Evolutionary conservation across 805 yeast genomes (phyloP).

Genomic region (Wickerhamomyces pijperi): DNA sequence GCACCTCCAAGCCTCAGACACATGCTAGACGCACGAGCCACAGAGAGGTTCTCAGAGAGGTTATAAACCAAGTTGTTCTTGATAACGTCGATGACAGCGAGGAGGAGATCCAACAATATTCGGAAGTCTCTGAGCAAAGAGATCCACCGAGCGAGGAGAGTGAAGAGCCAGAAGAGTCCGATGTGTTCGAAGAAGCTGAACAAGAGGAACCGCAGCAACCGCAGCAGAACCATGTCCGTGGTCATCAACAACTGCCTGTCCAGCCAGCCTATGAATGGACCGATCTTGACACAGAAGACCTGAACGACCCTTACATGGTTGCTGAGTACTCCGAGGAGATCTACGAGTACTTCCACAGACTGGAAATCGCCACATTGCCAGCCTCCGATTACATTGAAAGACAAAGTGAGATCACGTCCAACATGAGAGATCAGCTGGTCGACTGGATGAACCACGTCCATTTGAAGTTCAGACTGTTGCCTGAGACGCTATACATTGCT

Average conservation of each 20-base stretch:
- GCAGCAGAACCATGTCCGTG: not conserved
- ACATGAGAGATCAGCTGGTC: slow-evolving; percentile 75
- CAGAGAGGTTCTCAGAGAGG: not conserved
- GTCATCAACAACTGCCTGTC: not conserved
- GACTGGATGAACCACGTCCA: slow-evolving; percentile 93
- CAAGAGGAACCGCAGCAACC: not conserved
- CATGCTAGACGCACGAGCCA: not conserved
- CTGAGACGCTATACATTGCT: slow-evolving; percentile 79
- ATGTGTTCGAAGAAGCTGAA: not conserved
- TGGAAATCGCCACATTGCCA: slow-evolving; percentile 67
- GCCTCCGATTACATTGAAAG: slow-evolving; percentile 25
- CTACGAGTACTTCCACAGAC: slow-evolving; percentile 63
- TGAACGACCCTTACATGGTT: slow-evolving; percentile 82
- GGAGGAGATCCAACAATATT: not conserved
- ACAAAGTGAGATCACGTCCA: slow-evolving; percentile 31
- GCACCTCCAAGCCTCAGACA: not conserved
- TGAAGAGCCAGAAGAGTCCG: slow-evolving; percentile 9
- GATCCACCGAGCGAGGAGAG: slow-evolving; percentile 10
- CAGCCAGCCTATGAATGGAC: slow-evolving; percentile 37
- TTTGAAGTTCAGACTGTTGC: slow-evolving; percentile 68
- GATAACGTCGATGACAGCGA: not conserved
- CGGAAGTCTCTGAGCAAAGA: slow-evolving; percentile 7
- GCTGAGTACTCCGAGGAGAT: slow-evolving; percentile 86
- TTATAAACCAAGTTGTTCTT: not conserved
- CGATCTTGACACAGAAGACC: slow-evolving; percentile 70